Percentiles rank a stretch among this genome's conserved stretches.
Conservation (phyloP, 768 basidiomycete species). For the Plicaturopsis crispa region DNA sequence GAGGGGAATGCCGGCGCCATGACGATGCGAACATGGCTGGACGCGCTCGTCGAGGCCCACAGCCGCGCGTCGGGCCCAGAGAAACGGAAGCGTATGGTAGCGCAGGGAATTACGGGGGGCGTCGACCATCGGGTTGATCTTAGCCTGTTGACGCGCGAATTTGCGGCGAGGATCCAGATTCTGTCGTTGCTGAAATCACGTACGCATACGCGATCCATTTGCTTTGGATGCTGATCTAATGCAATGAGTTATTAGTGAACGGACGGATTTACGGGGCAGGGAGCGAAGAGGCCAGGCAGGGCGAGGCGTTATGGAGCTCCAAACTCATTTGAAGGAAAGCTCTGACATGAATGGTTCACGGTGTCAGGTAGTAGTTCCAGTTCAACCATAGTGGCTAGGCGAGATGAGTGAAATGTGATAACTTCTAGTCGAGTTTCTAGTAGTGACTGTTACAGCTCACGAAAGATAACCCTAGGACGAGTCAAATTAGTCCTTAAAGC, state of each 20-base stretch:
- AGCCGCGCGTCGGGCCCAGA: constrained; percentile 16
- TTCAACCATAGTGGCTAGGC: constrained; percentile 4
- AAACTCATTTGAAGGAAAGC: constrained; percentile 32
- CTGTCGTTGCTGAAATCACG: constrained; percentile 45
- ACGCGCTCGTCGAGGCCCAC: constrained; percentile 36
- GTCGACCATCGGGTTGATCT: constrained; percentile 43
- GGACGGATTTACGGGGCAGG: constrained; percentile 38
- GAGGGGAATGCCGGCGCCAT: constrained; percentile 48
- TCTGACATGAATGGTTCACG: constrained; percentile 2
- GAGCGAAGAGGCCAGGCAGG: constrained; percentile 41
- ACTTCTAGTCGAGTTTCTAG: too few species aligned
- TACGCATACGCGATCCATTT: constrained; percentile 18
- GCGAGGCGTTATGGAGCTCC: constrained; percentile 46
- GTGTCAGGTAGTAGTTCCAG: constrained; percentile 4
- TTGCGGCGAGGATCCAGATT: constrained; percentile 46
- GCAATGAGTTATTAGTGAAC: constrained; percentile 26
- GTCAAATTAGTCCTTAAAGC: too few species aligned
- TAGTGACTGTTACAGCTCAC: too few species aligned
- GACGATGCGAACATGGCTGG: constrained; percentile 50
- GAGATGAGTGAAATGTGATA: constrained; percentile 13
- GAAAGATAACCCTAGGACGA: too few species aligned
- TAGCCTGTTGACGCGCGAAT: constrained; percentile 44
- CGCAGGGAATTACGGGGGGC: constrained; percentile 42
- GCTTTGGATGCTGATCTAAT: constrained; percentile 1
- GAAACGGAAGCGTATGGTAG: constrained; percentile 33